Evolutionary conservation across 1,284 basidiomycete species (phyloP), one percentile per base, ranked within the genome.

Genomic region (Ustilago loliicola): DNA sequence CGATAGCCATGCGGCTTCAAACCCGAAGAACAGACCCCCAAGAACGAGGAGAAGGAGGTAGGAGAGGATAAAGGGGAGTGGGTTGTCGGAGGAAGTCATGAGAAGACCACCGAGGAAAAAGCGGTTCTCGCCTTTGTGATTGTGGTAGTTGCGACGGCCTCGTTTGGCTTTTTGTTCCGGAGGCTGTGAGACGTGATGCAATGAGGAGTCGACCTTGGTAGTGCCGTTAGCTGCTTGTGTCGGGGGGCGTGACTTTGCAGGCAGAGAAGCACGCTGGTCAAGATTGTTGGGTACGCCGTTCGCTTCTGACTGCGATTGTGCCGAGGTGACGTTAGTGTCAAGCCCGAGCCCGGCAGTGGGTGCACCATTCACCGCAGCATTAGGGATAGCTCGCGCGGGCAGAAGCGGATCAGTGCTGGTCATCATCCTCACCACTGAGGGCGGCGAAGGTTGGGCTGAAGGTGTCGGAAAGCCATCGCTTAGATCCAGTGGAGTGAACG

Each of bases 21-120:
- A 86, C 48, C 72, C 82, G 40, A 78, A 68, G 62, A 82, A 86
- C 4, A 85, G 70, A 0, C 76, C 80, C 9, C 81, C 82, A 38
- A 81, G 73, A 4, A 58, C 77, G 1, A 85, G 55, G 25, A 84
- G 56, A 0, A 84, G 42, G 3, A 62, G 36, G 23, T 80, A 61
- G 45, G 74, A 73, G 21, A 68, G 61, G 34, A 85, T 23, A 30
- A 85, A 83, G 13, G 80, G 67, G 11, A 80, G 61, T 1, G 83
- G 83, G 42, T 81, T 81, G 69, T 80, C 78, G 65, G 64, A 60
- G 1, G 81, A 79, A 2, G 80, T 84, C 72, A 84, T 79, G 50
- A 80, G 69, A 1, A 76, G 67, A 32, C 83, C 83, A 25, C 57
- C 47, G 34, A 81, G 61, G n/a, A 83, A 64, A 64, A 84, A 84